Percentiles rank a stretch among this genome's conserved stretches.
phyloP scores from a whole-genome alignment of 2,329 filamentous ascomycete species.

The Domatiomyces catenatus region DNA sequence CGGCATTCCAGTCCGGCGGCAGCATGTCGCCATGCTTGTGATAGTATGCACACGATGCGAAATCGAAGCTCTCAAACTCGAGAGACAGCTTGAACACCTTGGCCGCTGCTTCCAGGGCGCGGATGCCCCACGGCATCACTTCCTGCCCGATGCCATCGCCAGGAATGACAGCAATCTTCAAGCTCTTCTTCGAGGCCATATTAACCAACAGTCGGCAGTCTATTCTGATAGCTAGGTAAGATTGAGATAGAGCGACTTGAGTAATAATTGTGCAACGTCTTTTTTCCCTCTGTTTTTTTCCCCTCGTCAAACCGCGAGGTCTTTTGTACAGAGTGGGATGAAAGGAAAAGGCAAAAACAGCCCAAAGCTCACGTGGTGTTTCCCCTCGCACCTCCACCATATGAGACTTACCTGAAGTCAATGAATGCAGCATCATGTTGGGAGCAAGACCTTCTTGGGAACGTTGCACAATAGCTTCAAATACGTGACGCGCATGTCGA shows the following conservation, averaged over 20 bases:
- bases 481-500: too few species aligned
- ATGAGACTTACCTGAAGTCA: too few species aligned
- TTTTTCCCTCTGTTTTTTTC: too few species aligned
- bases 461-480: too few species aligned
- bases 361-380: not conserved
- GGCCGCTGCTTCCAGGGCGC: conserved; percentile 14
- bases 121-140: conserved; percentile 38
- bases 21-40: conserved; percentile 39
- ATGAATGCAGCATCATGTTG: too few species aligned
- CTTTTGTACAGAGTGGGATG: not conserved
- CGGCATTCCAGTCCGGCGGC: conserved; percentile 35
- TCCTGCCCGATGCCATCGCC: conserved; percentile 50
- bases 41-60: conserved; percentile 32
- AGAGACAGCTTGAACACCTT: conserved; percentile 20
- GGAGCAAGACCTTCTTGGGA: too few species aligned
- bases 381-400: not conserved
- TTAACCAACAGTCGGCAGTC: not conserved
- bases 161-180: conserved; percentile 41
- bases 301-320: too few species aligned
- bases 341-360: not conserved
- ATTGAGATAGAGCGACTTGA: not conserved
- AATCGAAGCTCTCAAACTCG: conserved; percentile 38
- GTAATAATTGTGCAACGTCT: too few species aligned
- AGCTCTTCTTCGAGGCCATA: not conserved
- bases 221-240: not conserved